Conservation (phyloP, 495 filamentous ascomycete species). For the Hyaloscypha hepaticicola region DNA sequence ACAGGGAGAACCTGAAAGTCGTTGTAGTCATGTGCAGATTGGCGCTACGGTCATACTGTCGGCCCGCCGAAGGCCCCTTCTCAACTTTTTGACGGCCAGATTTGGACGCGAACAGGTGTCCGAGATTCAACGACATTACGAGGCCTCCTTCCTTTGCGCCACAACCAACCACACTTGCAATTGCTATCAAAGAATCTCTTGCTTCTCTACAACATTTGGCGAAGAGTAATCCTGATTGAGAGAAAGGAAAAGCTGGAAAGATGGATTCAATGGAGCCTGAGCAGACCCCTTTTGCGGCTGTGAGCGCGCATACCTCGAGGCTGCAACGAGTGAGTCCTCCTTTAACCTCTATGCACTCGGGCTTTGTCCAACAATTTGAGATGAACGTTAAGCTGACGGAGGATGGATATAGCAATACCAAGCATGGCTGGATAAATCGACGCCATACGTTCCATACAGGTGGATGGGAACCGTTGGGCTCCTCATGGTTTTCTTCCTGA, state of each 20-base stretch:
- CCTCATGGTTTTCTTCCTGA: constrained; percentile 77
- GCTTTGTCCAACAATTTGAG: background rate
- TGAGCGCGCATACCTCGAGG: constrained; percentile 79
- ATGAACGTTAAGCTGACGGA: constrained; percentile 14
- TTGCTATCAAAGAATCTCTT: constrained; percentile 30
- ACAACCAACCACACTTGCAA: constrained; percentile 7
- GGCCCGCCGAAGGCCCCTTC: background rate
- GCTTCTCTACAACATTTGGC: background rate
- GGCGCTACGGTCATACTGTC: too few species aligned
- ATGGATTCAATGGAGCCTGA: constrained; percentile 84
- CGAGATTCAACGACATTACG: constrained; percentile 7
- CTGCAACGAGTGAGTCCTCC: constrained; percentile 60
- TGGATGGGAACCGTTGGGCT: constrained; percentile 79
- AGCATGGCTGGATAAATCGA: constrained; percentile 88
- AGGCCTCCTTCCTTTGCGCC: constrained; percentile 4
- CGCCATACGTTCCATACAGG: constrained; percentile 81
- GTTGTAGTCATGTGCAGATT: too few species aligned
- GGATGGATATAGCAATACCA: constrained; percentile 75
- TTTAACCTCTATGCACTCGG: background rate
- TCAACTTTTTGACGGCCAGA: background rate
- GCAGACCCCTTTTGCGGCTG: constrained; percentile 78
- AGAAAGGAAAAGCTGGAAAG: constrained; percentile 14
- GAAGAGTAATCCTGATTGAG: background rate
- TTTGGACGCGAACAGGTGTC: constrained; percentile 21
- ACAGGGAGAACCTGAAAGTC: too few species aligned